These are phyloP conservation scores for Halophytophthora polymorphica DNA, from an alignment of 352 stramenopile genomes.

Conservation along the genomic window DNA sequence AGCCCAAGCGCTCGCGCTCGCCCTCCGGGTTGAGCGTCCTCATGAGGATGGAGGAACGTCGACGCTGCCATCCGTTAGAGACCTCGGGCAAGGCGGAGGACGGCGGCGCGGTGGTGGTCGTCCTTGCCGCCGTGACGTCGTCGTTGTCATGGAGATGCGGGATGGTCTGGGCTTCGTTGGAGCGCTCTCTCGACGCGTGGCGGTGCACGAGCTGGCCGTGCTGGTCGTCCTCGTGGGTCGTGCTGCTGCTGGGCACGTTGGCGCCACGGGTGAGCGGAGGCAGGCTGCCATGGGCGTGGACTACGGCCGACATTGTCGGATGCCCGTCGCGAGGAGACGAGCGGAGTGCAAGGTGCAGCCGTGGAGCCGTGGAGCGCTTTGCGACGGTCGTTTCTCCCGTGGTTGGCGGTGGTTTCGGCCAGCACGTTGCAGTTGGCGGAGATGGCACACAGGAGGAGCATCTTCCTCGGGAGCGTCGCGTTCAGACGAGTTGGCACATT, in stretches of 20 bases:
- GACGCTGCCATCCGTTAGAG: conserved; percentile 10
- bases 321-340: no score
- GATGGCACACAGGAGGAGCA: no score
- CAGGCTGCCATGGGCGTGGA: no score
- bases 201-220: background rate
- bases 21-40: conserved; percentile 18
- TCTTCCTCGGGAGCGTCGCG: no score
- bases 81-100: conserved; percentile 5
- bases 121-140: background rate
- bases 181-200: background rate
- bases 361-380: no score
- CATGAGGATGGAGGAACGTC: conserved; percentile 22
- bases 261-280: no score
- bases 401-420: no score
- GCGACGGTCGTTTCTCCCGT: no score
- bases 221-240: background rate
- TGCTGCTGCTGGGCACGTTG: background rate
- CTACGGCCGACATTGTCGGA: no score
- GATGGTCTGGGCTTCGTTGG: conserved; percentile 5
- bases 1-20: conserved; percentile 8
- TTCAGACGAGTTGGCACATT: no score
- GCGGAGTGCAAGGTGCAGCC: no score
- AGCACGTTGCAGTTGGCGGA: no score
- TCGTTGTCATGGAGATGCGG: background rate
- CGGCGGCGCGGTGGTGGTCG: conserved; percentile 3